Evolutionary conservation across 495 filamentous ascomycete genomes (phyloP), one percentile per base, ranked within the genome.

Genomic region (Aspergillus sclerotioniger): DNA sequence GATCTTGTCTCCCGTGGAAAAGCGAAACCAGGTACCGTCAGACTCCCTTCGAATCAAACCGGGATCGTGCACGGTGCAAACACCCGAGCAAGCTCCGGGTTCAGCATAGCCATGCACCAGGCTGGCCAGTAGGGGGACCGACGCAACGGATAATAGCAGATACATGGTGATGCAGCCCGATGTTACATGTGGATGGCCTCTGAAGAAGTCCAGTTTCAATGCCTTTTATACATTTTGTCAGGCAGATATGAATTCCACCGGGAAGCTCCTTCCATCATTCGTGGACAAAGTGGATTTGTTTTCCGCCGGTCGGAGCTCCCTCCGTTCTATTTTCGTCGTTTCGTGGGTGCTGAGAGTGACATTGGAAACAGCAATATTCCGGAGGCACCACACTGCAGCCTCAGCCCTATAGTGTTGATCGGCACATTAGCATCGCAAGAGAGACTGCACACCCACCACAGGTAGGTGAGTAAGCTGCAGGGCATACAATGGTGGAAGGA

Each of bases 1-100:
- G 55, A 91, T 87, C 47, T 79, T 75, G 21, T 84, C 82, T 19
- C 83, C 82, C 0, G 89, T 91, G 4, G 83, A 84, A 72, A 91
- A 91, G 21, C 86, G 84, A 65, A 87, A 92, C 69, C 91, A 91
- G 0, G 64, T 82, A 6, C 83, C 82, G 63, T 90, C 88, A 0
- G 76, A 79, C 17, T 71, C 68, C 56, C 87, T 80, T 8, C 76
- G 80, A 59, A 90, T 84, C 53, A 90, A 68, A 21, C 80, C 67
- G 6, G 87, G 87, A 58, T 91, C 88, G 55, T 90, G 87, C 12
- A 82, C 71, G 41, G 71, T 79, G 70, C 87, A 90, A 10, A 69
- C 71, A 8, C 86, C 86, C 4, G 74, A 78, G 67, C 87, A 89
- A 1, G 78, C 56, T 0, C 80, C 76, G 0, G 85, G 86, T 53